Conservation (phyloP, 2,329 filamentous ascomycete species). For the Neoscytalidium dimidiatum region DNA sequence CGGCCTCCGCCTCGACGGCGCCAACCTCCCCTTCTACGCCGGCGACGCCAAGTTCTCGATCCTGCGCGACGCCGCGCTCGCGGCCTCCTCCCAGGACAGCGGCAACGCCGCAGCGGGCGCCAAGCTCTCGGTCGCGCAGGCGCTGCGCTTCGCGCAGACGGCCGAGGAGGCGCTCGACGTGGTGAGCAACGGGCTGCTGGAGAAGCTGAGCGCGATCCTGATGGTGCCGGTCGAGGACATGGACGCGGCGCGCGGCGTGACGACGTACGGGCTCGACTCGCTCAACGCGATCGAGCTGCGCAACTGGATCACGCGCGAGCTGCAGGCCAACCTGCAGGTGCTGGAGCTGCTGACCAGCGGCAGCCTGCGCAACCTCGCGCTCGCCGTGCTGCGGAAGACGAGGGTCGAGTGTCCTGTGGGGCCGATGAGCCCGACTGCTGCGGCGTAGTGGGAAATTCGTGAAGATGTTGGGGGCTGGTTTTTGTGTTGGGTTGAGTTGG, state of each 20-base stretch:
- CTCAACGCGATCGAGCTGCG: slow-evolving; percentile 30
- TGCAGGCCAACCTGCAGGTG: slow-evolving; percentile 26
- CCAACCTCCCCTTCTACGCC: slow-evolving; percentile 7
- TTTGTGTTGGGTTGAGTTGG: neutral
- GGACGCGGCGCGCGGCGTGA: slow-evolving; percentile 16
- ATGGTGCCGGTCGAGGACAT: slow-evolving; percentile 25
- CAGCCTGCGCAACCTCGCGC: neutral
- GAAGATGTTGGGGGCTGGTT: neutral
- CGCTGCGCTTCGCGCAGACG: neutral
- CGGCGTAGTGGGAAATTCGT: too few relatives aligned
- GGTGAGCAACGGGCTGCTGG: neutral
- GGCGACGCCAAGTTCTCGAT: slow-evolving; percentile 1
- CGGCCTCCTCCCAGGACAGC: neutral
- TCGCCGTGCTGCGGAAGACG: slow-evolving; percentile 6
- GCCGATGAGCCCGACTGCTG: too few relatives aligned
- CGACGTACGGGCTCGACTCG: slow-evolving; percentile 29
- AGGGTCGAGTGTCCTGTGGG: neutral
- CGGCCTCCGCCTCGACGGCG: neutral
- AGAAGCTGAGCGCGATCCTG: slow-evolving; percentile 22
- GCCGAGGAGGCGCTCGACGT: neutral
- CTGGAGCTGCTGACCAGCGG: slow-evolving; percentile 24
- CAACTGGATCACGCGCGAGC: slow-evolving; percentile 27
- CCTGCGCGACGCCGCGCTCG: neutral
- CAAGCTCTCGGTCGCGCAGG: neutral
- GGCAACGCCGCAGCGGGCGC: neutral